Evolutionary conservation across 2,329 filamentous ascomycete species (phyloP).

Genomic region (Colletotrichum limetticola): DNA sequence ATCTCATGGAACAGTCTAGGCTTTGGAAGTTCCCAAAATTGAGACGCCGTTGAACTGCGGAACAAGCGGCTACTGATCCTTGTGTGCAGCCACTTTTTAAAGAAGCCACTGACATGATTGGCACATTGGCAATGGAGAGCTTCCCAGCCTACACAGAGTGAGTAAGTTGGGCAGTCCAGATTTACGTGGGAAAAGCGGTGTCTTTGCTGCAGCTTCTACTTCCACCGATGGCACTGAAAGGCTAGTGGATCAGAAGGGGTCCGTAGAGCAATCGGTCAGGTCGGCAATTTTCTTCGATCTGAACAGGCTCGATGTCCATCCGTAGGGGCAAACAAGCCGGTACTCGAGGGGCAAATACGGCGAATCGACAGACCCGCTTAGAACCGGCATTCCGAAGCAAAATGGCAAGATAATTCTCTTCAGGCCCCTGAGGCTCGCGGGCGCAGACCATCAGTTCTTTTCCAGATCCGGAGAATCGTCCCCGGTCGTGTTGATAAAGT

Average conservation of each 20-base stretch:
- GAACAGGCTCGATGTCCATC: too few relatives aligned
- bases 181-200: not conserved
- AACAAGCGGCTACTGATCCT: not conserved
- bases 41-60: not conserved
- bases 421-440: conserved; percentile 11
- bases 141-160: not conserved
- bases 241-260: not conserved
- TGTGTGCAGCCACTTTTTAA: not conserved
- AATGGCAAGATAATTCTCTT: not conserved
- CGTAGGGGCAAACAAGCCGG: not conserved
- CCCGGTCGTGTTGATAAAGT: not conserved
- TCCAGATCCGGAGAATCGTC: conserved; percentile 5
- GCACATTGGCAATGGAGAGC: not conserved
- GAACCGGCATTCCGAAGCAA: not conserved
- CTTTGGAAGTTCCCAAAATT: not conserved
- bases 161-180: not conserved
- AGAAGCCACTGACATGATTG: not conserved
- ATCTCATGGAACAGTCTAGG: not conserved
- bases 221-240: not conserved
- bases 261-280: not conserved
- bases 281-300: not conserved
- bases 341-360: not conserved
- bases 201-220: not conserved
- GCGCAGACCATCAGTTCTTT: conserved; percentile 14
- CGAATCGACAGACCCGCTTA: not conserved